Conservation (phyloP, 2,329 filamentous ascomycete genomes). For the Dendrostoma leiphaemia region DNA sequence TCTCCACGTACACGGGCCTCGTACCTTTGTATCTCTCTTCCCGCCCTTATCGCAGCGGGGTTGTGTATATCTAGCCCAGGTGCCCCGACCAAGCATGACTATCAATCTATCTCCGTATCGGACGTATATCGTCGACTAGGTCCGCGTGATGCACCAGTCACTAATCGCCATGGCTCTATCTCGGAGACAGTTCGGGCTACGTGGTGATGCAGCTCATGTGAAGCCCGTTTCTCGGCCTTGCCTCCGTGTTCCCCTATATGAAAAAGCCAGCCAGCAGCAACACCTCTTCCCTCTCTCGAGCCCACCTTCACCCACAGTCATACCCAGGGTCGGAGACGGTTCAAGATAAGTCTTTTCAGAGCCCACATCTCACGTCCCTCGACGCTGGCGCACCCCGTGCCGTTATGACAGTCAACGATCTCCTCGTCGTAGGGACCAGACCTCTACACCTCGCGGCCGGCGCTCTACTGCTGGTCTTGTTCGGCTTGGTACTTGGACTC, state of each 20-base stretch:
- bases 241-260: no score
- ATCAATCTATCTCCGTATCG: constrained; percentile 17
- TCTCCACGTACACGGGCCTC: neutral
- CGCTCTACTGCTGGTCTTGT: neutral
- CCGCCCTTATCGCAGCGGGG: constrained; percentile 18
- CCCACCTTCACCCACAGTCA: neutral
- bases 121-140: constrained; percentile 2
- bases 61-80: neutral
- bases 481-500: constrained; percentile 4
- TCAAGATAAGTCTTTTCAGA: neutral
- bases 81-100: neutral
- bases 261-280: no score
- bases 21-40: no score
- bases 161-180: neutral
- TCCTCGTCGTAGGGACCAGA: neutral
- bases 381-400: neutral
- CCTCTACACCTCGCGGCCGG: neutral
- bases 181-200: constrained; percentile 11
- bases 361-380: neutral
- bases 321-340: no score
- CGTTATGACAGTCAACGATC: constrained; percentile 4
- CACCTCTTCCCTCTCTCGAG: neutral
- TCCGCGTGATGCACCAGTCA: constrained; percentile 4
- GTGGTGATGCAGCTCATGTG: neutral
- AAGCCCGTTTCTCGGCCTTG: neutral